phyloP scores from a whole-genome alignment of 306 rosid genomes.

The Cucurbita moschata region DNA sequence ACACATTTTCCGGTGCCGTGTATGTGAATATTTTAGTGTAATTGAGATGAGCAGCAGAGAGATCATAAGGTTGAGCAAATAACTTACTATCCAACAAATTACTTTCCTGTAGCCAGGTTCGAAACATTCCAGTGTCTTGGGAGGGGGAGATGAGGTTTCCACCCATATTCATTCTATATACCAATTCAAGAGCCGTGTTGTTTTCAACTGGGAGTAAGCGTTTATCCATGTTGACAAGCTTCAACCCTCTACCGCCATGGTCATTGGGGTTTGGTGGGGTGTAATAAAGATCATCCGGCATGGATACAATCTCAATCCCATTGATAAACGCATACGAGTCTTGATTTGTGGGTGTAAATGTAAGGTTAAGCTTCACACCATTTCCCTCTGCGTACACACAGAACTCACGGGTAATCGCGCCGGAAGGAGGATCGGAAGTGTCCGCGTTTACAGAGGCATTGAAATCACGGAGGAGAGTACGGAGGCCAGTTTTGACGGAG shows the following conservation, averaged over 20 bases:
- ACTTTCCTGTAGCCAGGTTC: background rate
- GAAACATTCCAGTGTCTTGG: conserved; percentile 2
- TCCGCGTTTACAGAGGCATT: conserved; percentile 6
- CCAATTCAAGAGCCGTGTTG: background rate
- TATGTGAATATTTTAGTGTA: background rate
- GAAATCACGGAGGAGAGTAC: conserved; percentile 9
- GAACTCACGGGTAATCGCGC: background rate
- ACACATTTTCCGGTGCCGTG: conserved; percentile 7
- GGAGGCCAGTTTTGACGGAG: background rate
- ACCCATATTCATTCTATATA: conserved; percentile 8
- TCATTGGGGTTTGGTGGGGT: background rate
- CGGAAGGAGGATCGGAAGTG: background rate
- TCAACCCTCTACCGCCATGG: background rate
- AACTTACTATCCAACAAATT: background rate
- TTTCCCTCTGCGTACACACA: background rate
- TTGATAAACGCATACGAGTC: conserved; percentile 8
- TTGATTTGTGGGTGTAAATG: conserved; percentile 9
- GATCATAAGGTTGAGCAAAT: background rate
- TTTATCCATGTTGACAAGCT: background rate
- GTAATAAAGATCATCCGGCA: conserved; percentile 12
- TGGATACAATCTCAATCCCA: conserved; percentile 11
- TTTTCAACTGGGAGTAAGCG: background rate
- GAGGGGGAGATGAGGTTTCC: background rate
- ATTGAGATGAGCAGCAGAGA: background rate
- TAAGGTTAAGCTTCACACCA: background rate